phyloP scores from a whole-genome alignment of 768 basidiomycete genomes.

The Cystofilobasidium capitatum region DNA sequence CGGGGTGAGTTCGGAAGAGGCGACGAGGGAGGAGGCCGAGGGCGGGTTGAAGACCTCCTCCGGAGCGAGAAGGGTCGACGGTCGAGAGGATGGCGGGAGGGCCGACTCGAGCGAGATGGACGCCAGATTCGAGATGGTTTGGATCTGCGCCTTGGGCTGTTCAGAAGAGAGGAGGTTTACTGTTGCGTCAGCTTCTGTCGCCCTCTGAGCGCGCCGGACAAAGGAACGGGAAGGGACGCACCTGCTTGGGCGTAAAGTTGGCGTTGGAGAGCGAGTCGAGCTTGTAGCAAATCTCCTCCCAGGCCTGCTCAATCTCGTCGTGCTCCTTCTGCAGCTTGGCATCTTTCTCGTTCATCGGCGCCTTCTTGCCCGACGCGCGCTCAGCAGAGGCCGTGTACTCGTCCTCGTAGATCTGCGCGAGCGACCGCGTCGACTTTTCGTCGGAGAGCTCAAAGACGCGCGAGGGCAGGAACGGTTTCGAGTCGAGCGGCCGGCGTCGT shows the following conservation, averaged over 20 bases:
- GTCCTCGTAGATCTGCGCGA: slow-evolving; percentile 93
- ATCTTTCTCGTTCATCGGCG: slow-evolving; percentile 63
- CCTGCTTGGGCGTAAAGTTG: slow-evolving; percentile 89
- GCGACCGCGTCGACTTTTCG: slow-evolving; percentile 71
- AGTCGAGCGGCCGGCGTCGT: slow-evolving; percentile 64
- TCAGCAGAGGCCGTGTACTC: slow-evolving; percentile 61
- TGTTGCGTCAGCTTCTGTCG: slow-evolving; percentile 23
- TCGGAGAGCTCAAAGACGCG: slow-evolving; percentile 81
- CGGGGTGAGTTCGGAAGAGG: slow-evolving; percentile 73
- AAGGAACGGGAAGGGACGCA: slow-evolving; percentile 41
- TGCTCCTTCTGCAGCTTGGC: slow-evolving; percentile 82
- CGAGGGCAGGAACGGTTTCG: slow-evolving; percentile 84
- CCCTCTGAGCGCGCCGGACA: background rate
- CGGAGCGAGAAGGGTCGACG: slow-evolving; percentile 74
- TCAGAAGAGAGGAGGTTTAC: background rate
- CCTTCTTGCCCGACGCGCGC: slow-evolving; percentile 43
- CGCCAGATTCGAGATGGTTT: slow-evolving; percentile 69
- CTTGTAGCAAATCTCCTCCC: slow-evolving; percentile 77
- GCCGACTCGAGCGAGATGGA: slow-evolving; percentile 80
- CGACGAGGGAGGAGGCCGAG: slow-evolving; percentile 47
- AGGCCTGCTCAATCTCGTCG: slow-evolving; percentile 67
- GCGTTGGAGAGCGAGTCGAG: slow-evolving; percentile 90
- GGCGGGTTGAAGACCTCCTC: slow-evolving; percentile 69
- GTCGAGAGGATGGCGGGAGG: slow-evolving; percentile 68
- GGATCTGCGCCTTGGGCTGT: slow-evolving; percentile 80